A percentile compares a stretch with the other conserved stretches of the same genome.
Evolutionary conservation across 805 yeast genomes (phyloP).

Genomic region (Candida cerambycidarum): DNA sequence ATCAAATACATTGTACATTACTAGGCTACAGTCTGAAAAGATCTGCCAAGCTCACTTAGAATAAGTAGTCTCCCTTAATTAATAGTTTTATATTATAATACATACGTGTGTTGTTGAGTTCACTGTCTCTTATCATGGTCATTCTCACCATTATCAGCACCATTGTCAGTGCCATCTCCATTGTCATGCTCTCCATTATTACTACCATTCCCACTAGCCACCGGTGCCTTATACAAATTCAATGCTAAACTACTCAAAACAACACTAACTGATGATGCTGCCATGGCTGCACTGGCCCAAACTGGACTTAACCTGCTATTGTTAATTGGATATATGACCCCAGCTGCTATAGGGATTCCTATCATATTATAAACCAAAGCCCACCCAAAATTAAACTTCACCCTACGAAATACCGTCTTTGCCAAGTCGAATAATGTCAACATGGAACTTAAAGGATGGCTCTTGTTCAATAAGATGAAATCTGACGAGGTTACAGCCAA

Average conservation of each 20-base stretch:
- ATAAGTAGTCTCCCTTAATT: too few relatives aligned
- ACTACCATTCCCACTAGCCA: too few relatives aligned
- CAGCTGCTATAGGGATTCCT: constrained; percentile 67
- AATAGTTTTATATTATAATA: too few relatives aligned
- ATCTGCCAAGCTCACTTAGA: too few relatives aligned
- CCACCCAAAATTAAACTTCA: constrained; percentile 60
- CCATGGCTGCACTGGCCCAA: constrained; percentile 71
- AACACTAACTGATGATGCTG: constrained; percentile 57
- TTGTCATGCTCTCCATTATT: too few relatives aligned
- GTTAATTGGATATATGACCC: constrained; percentile 57
- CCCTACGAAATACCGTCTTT: constrained; percentile 49
- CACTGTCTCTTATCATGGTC: too few relatives aligned
- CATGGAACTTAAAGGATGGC: constrained; percentile 50
- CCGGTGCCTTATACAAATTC: constrained; percentile 48
- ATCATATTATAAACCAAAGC: constrained; percentile 55
- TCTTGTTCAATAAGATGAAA: constrained; percentile 61
- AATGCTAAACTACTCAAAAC: constrained; percentile 56
- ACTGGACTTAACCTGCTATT: constrained; percentile 58
- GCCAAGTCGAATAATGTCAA: constrained; percentile 56
- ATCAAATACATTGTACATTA: too few relatives aligned
- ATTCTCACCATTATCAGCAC: too few relatives aligned
- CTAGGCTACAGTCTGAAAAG: too few relatives aligned
- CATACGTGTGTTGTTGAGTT: too few relatives aligned
- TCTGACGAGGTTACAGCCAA: constrained; percentile 73
- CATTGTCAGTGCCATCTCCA: too few relatives aligned